Evolutionary conservation across 495 filamentous ascomycete genomes (phyloP).

Genomic region (Trypethelium eluteriae): DNA sequence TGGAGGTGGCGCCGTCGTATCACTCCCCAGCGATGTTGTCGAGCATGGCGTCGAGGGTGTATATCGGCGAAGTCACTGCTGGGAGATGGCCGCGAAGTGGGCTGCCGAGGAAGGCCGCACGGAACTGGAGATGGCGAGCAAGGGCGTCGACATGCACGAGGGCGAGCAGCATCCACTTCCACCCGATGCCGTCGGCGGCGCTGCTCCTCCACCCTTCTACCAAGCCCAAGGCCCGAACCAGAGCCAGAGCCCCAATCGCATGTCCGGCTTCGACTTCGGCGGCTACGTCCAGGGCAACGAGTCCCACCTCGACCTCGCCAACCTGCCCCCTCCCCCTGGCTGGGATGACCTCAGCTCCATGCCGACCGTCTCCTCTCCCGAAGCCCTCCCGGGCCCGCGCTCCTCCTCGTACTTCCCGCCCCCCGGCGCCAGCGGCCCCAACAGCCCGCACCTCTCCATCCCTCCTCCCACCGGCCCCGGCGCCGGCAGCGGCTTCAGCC

Average conservation of each 20-base stretch:
- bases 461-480: neutral
- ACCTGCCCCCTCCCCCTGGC: neutral
- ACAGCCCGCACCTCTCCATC: neutral
- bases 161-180: neutral
- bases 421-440: neutral
- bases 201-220: neutral
- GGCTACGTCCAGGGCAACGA: conserved; percentile 11
- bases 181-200: neutral
- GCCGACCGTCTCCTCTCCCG: neutral
- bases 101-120: conserved; percentile 22
- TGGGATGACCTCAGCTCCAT: neutral
- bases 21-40: conserved; percentile 71
- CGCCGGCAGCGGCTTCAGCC: neutral
- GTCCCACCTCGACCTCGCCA: neutral
- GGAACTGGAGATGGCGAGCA: conserved; percentile 3
- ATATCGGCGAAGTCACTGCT: conserved; percentile 87
- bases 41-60: conserved; percentile 84
- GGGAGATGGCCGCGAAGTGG: conserved; percentile 76
- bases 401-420: neutral
- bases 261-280: conserved; percentile 9
- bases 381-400: neutral
- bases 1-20: conserved; percentile 61
- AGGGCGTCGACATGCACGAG: conserved; percentile 7
- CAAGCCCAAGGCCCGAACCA: neutral
- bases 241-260: neutral